phyloP scores from a whole-genome alignment of 2,329 filamentous ascomycete species.

The Eurotiales sp. region DNA sequence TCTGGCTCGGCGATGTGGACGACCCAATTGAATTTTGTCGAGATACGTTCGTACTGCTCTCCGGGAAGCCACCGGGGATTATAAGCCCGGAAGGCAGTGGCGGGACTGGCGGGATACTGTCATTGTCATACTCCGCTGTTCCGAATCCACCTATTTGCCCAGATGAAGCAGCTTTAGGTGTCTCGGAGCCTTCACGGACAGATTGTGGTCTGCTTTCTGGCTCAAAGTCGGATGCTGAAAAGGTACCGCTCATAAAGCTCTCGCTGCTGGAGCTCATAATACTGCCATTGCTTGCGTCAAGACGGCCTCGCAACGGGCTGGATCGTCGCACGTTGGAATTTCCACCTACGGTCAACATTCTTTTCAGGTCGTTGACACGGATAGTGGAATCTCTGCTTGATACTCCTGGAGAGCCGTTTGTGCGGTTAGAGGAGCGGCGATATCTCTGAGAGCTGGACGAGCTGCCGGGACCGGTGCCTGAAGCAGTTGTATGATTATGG shows the following conservation, averaged over 20 bases:
- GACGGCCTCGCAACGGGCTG: constrained; percentile 41
- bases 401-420: constrained; percentile 29
- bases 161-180: constrained; percentile 25
- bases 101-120: constrained; percentile 45
- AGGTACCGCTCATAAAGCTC: constrained; percentile 42
- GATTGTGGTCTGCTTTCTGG: constrained; percentile 28
- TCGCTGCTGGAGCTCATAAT: constrained; percentile 40
- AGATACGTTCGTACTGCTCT: constrained; percentile 22
- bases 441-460: constrained; percentile 28
- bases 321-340: constrained; percentile 33
- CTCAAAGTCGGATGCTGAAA: constrained; percentile 34
- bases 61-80: constrained; percentile 41
- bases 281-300: constrained; percentile 29
- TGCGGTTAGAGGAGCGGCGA: constrained; percentile 35
- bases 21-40: constrained; percentile 28
- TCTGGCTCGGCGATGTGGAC: constrained; percentile 26
- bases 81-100: constrained; percentile 41
- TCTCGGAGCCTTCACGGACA: constrained; percentile 28
- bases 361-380: constrained; percentile 46
- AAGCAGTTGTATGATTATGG: constrained; percentile 19
- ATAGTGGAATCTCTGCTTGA: constrained; percentile 45
- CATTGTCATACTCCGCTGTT: constrained; percentile 19
- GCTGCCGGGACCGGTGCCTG: constrained; percentile 17
- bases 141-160: constrained; percentile 9
- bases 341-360: constrained; percentile 42